Evolutionary conservation across 768 basidiomycete genomes (phyloP).

Genomic region (Daedalea quercina): DNA sequence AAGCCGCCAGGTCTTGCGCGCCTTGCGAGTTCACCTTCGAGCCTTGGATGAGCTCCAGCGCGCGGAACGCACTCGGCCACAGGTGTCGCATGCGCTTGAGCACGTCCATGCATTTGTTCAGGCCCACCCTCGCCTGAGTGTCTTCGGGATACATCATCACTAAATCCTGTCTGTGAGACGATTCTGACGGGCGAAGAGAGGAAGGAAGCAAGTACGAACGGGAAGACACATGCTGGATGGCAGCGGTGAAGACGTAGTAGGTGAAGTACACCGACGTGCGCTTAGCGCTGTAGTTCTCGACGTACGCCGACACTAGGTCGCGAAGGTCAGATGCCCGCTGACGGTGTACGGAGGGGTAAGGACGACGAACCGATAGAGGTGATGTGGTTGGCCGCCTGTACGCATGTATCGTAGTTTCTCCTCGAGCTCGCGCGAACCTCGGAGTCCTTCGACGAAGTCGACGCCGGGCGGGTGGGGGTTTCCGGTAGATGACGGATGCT

Average conservation of each 20-base stretch:
- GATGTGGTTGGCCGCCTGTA: slow-evolving; percentile 73
- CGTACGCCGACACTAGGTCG: slow-evolving; percentile 46
- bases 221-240: slow-evolving; percentile 71
- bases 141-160: slow-evolving; percentile 62
- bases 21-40: slow-evolving; percentile 35
- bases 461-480: slow-evolving; percentile 11
- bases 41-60: slow-evolving; percentile 64
- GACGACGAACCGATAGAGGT: slow-evolving; percentile 59
- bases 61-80: slow-evolving; percentile 76
- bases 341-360: neutral
- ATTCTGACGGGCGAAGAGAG: neutral
- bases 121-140: slow-evolving; percentile 60
- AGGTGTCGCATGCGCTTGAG: slow-evolving; percentile 58
- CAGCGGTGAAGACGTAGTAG: slow-evolving; percentile 77
- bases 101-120: slow-evolving; percentile 60
- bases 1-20: slow-evolving; percentile 2
- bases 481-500: slow-evolving; percentile 27
- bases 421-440: slow-evolving; percentile 49
- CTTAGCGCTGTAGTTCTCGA: slow-evolving; percentile 53
- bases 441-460: slow-evolving; percentile 33
- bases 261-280: slow-evolving; percentile 64
- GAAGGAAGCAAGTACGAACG: slow-evolving; percentile 36
- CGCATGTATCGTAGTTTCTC: slow-evolving; percentile 68
- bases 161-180: slow-evolving; percentile 15
- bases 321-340: neutral